Evolutionary conservation across 257 asterid genomes (phyloP).

Genomic region (Solanum raphanifolium): DNA sequence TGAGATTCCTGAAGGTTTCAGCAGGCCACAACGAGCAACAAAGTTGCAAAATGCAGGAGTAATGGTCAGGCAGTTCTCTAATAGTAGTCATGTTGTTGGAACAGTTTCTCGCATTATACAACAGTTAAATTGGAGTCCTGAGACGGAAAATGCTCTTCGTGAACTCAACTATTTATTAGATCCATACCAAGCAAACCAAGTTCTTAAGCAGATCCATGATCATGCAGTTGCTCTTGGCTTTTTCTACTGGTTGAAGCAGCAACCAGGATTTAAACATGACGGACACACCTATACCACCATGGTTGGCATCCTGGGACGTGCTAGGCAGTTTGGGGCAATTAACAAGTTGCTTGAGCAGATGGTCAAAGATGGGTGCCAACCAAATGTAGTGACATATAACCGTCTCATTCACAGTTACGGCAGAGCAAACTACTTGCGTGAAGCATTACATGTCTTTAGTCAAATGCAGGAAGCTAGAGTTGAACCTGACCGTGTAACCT

Average conservation of each 20-base stretch:
- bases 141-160: constrained; percentile 58
- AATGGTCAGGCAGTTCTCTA: constrained; percentile 23
- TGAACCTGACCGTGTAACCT: constrained; percentile 92
- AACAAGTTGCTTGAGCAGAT: constrained; percentile 70
- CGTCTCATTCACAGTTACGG: constrained; percentile 95
- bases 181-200: constrained; percentile 86
- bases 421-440: constrained; percentile 71
- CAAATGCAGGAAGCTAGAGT: constrained; percentile 70
- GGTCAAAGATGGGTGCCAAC: constrained; percentile 73
- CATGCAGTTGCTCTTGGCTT: constrained; percentile 62
- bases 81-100: constrained; percentile 37
- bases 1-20: constrained; percentile 30
- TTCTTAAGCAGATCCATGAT: constrained; percentile 79
- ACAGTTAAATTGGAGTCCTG: constrained; percentile 63
- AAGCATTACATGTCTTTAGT: constrained; percentile 65
- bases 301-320: constrained; percentile 96
- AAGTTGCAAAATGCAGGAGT: constrained; percentile 20
- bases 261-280: constrained; percentile 83
- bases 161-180: constrained; percentile 51
- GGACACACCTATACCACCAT: constrained; percentile 93
- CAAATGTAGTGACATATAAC: constrained; percentile 83
- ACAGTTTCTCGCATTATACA: constrained; percentile 46
- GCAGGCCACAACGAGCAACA: constrained; percentile 28
- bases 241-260: constrained; percentile 76
- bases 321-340: constrained; percentile 61